Evolutionary conservation across 2,329 filamentous ascomycete species (phyloP).

Genomic region (Ceratocystis colombiana): DNA sequence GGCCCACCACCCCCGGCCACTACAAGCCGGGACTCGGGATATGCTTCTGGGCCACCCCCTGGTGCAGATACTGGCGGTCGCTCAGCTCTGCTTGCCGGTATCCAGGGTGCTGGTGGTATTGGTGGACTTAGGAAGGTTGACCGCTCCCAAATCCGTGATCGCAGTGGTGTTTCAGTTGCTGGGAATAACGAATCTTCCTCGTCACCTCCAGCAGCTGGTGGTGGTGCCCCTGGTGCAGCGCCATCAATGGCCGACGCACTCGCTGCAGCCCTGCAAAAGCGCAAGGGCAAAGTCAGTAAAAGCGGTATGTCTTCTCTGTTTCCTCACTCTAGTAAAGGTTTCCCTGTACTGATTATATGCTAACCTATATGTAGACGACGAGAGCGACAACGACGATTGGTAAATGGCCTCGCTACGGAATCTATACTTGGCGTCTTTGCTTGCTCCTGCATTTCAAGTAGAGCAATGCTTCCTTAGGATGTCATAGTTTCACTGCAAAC

Average conservation of each 20-base stretch:
- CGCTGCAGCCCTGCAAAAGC: constrained; percentile 64
- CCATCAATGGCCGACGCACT: constrained; percentile 73
- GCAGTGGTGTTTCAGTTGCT: constrained; percentile 55
- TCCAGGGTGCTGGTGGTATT: constrained; percentile 59
- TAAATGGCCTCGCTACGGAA: constrained; percentile 28
- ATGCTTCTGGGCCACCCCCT: constrained; percentile 44
- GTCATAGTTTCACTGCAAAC: neutral
- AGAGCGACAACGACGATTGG: constrained; percentile 69
- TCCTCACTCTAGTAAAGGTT: neutral
- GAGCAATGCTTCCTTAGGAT: neutral
- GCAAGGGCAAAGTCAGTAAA: constrained; percentile 88
- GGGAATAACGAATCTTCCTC: constrained; percentile 39
- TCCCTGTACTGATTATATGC: constrained; percentile 5
- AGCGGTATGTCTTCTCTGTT: constrained; percentile 61
- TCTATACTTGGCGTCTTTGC: neutral
- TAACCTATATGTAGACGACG: constrained; percentile 51
- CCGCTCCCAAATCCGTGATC: constrained; percentile 57
- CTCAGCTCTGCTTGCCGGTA: constrained; percentile 57
- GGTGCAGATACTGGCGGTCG: constrained; percentile 37
- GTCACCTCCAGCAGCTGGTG: constrained; percentile 43
- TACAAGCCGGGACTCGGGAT: constrained; percentile 48
- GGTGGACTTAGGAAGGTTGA: constrained; percentile 66
- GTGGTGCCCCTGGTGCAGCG: constrained; percentile 43
- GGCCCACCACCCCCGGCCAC: constrained; percentile 28
- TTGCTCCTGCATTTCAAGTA: too few species aligned